These are phyloP conservation scores for Mucor piriformis DNA, from an alignment of 371 early-diverging fungal genomes.

Conservation along the genomic window DNA sequence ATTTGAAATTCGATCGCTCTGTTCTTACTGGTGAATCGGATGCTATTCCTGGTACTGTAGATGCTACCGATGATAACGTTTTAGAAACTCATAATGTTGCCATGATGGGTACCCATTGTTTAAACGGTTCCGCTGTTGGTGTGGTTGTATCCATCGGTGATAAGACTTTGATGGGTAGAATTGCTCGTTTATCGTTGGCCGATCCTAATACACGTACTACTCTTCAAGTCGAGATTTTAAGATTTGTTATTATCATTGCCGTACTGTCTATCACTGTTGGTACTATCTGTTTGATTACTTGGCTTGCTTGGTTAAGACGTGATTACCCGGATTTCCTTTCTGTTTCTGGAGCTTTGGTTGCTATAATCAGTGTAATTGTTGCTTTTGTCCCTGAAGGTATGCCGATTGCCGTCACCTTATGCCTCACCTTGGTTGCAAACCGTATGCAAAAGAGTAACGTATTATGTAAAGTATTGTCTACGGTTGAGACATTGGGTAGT, in stretches of 20 bases:
- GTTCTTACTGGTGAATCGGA: constrained; percentile 97
- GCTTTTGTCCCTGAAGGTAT: constrained; percentile 99
- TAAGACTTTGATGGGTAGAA: constrained; percentile 91
- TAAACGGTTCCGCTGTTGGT: constrained; percentile 88
- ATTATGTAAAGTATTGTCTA: constrained; percentile 92
- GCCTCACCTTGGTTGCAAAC: constrained; percentile 94
- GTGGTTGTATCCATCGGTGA: constrained; percentile 90
- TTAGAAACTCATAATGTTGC: constrained; percentile 95
- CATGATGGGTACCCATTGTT: constrained; percentile 97
- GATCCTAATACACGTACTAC: constrained; percentile 93
- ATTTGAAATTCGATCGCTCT: constrained; percentile 93
- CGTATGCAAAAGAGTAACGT: constrained; percentile 97
- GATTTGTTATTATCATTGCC: constrained; percentile 96
- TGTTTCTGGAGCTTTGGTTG: constrained; percentile 94
- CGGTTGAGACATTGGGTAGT: constrained; percentile 97
- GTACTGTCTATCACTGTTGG: constrained; percentile 82
- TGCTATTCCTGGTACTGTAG: constrained; percentile 82
- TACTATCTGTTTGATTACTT: constrained; percentile 90
- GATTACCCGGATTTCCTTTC: constrained; percentile 77
- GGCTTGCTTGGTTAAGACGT: constrained; percentile 96
- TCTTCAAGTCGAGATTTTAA: constrained; percentile 92
- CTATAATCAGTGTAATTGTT: constrained; percentile 80
- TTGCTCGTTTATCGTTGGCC: constrained; percentile 83
- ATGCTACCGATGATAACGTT: constrained; percentile 61
- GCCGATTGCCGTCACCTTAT: constrained; percentile 96